Base-by-base conservation (phyloP, 129 eudicot genomes). In the Tagetes erecta region DNA sequence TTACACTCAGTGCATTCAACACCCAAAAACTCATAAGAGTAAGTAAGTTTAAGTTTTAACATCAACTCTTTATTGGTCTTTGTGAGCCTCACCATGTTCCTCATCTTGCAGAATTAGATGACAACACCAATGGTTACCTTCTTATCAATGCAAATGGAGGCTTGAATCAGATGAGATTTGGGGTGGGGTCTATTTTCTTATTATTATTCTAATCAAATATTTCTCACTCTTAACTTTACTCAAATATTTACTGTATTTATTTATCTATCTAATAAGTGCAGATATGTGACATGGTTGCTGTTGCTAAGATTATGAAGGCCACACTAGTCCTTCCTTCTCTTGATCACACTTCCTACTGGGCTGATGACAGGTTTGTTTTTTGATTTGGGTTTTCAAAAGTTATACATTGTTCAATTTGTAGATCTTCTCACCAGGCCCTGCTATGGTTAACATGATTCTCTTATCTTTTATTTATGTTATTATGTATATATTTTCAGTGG, bases 81-180 rank as follows among this genome's bases (percentile, higher is more conserved):
- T 71, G 52, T 6, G 49, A 53, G 4, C 42, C 53, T 60, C 64
- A 76, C 59, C 63, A 36, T 33, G 49, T 73, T 70, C 64, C 4
- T 39, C 45, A 58, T 66, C 67, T 78, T 78, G 57, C 95, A 95
- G 99, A 79, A 81, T 84, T 88, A 70, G 98, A 94, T 57, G 88
- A 71, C 50, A 83, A 82, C 73, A 91, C 96, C 2, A 91, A 85
- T 11, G 97, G 97, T 58, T 95, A 85, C 79, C 88, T 95, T 81
- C 90, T 95, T 71, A 88, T 88, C 71, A 95, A 95, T 85, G 99
- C 99, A 74, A 95, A 95, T 60, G 99, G 99, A 66, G 99, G 99
- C 86, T 87, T 95, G 73, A 95, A 95, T 86, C 99, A 95, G 85
- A 95, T 95, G 99, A 91, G 99, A 95, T 95, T 95, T 88, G 99